These are phyloP conservation scores for Chytridiales sp. DNA, from an alignment of 371 early-diverging fungal species.

Conservation along the genomic window DNA sequence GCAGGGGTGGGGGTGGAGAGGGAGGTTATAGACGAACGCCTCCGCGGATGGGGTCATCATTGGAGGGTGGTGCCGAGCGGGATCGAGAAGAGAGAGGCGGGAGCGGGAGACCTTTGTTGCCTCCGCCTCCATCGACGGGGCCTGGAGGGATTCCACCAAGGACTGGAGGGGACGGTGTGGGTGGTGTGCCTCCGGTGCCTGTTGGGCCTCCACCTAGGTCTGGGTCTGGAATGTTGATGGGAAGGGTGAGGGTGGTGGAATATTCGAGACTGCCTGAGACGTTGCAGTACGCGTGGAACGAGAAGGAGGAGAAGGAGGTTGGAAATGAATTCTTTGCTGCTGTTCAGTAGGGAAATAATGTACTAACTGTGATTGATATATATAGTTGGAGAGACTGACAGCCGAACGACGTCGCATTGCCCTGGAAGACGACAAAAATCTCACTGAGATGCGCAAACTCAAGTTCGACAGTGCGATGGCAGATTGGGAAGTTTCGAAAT, in stretches of 20 bases:
- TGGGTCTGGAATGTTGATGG: too few relatives aligned
- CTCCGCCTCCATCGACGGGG: background rate
- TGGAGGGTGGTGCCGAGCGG: background rate
- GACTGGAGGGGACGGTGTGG: background rate
- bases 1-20: too few relatives aligned
- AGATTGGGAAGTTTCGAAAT: constrained; percentile 58
- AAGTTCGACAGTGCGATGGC: constrained; percentile 53
- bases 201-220: too few relatives aligned
- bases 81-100: background rate
- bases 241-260: constrained; percentile 8
- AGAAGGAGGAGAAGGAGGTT: constrained; percentile 29
- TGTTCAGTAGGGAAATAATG: background rate
- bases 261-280: constrained; percentile 20
- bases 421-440: constrained; percentile 48
- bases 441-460: constrained; percentile 45
- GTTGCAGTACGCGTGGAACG: constrained; percentile 28
- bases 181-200: background rate
- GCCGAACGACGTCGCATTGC: constrained; percentile 28
- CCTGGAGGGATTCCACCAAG: background rate
- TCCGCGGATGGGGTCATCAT: background rate
- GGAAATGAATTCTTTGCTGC: background rate
- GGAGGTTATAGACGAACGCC: too few relatives aligned
- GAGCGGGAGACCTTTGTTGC: background rate
- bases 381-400: constrained; percentile 26
- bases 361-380: background rate